These are phyloP conservation scores for Wickerhamiella musiphila DNA, from an alignment of 805 yeast genomes.

Conservation along the genomic window DNA sequence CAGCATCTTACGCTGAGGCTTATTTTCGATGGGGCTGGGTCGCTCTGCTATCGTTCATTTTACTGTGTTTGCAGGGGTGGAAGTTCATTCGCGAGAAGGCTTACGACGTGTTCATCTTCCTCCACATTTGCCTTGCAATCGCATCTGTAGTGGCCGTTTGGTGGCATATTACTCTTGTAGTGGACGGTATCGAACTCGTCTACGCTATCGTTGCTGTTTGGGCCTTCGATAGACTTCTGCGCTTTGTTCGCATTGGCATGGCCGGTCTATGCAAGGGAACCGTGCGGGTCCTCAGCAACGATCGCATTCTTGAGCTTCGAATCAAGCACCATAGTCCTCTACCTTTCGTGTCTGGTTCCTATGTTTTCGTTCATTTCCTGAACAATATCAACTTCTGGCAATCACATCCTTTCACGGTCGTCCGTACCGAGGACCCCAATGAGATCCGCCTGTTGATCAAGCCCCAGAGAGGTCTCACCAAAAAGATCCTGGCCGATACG, in stretches of 20 bases:
- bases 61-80: conserved; percentile 26
- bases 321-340: conserved; percentile 27
- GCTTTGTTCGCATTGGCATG: conserved; percentile 12
- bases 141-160: conserved; percentile 38
- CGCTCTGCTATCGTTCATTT: conserved; percentile 14
- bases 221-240: conserved; percentile 43
- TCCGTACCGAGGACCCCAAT: conserved; percentile 4
- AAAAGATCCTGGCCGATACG: conserved; percentile 25
- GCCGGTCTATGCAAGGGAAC: conserved; percentile 2
- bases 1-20: conserved; percentile 11
- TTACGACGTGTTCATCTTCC: conserved; percentile 40
- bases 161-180: conserved; percentile 30
- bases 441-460: conserved; percentile 4
- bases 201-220: conserved; percentile 43
- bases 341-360: conserved; percentile 35
- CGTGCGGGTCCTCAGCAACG: conserved; percentile 3
- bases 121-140: conserved; percentile 39
- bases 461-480: conserved; percentile 35
- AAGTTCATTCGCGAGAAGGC: conserved; percentile 12
- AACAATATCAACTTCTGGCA: conserved; percentile 41
- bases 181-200: conserved; percentile 31
- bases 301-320: conserved; percentile 18
- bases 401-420: conserved; percentile 52
- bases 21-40: conserved; percentile 18
- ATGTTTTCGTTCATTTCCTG: conserved; percentile 32